Evolutionary conservation across 2,329 filamentous ascomycete genomes (phyloP), one percentile per base, ranked within the genome.

Genomic region (Aureobasidium sp.): DNA sequence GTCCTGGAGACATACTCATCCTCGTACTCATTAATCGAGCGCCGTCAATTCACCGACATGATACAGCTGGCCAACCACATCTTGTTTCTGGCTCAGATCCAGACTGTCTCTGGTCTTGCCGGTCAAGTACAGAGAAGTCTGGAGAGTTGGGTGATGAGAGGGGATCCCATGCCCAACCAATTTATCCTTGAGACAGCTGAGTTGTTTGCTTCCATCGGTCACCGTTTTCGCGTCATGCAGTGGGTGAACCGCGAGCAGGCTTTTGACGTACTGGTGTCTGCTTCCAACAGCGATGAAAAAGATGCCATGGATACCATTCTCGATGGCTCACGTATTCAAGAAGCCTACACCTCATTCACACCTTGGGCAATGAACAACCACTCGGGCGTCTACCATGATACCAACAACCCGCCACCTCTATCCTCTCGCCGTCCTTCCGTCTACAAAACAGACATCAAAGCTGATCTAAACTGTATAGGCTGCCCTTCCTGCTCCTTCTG

Each of bases 21-120:
- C 2, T 27, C 40, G 1, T 44, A 17, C 8, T 22, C 24, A 1
- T 24, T 57, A n/a, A 45, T 57, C 9, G 53, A 57, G 40, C 53
- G 53, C 24, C 27, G 53, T 11, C 53, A 57, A 47, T 57, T 57
- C 17, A 57, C 53, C 24, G 53, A 57, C 40, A 57, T 57, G 53
- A 37, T 57, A 5, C 27, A 57, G 29, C n/a, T 57, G 11, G 27
- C 40, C 3, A 57, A 57, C 14, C 53, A 57, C 40, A 33, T 57
- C 3, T 12, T 45, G 5, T 37, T 57, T 6, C 15, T 57, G 1
- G 40, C 53, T 11, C 40, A 24, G 1, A 45, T 57, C 40, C 53
- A 57, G 29, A 45, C 11, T 17, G 9, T 14, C 8, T 8, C 11
- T 24, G 29, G 17, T 17, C 22, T 57, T 57, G 39, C 53, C 22